Percentiles rank a stretch among this genome's conserved stretches.
phyloP scores from a whole-genome alignment of 495 filamentous ascomycete genomes.

The Pseudotulostoma volvatum region DNA sequence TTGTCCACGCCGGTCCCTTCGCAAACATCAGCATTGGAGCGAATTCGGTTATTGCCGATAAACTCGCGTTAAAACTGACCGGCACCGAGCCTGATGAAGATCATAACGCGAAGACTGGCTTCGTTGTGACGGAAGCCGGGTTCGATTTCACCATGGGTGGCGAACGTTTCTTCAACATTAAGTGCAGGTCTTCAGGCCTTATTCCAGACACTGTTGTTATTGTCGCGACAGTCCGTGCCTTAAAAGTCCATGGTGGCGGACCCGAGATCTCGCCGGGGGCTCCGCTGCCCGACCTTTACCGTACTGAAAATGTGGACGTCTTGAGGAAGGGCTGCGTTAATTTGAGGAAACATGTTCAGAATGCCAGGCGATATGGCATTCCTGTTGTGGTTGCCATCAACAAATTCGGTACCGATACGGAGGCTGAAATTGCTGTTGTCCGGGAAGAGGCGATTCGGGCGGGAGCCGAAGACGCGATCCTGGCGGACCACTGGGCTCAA shows the following conservation, averaged over 20 bases:
- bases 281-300: slow-evolving; percentile 67
- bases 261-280: slow-evolving; percentile 81
- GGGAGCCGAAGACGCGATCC: slow-evolving; percentile 83
- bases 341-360: slow-evolving; percentile 81
- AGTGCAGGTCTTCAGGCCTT: slow-evolving; percentile 87
- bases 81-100: slow-evolving; percentile 93
- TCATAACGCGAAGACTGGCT: slow-evolving; percentile 67
- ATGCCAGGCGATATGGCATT: slow-evolving; percentile 75
- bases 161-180: slow-evolving; percentile 99
- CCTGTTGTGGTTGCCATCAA: slow-evolving; percentile 98
- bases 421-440: slow-evolving; percentile 77
- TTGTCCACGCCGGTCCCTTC: slow-evolving; percentile 94
- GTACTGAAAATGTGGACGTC: slow-evolving; percentile 82
- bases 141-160: slow-evolving; percentile 99
- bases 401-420: slow-evolving; percentile 84
- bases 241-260: slow-evolving; percentile 94
- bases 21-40: slow-evolving; percentile 97
- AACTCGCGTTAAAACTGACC: slow-evolving; percentile 85
- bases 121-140: slow-evolving; percentile 93
- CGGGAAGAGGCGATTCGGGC: slow-evolving; percentile 82
- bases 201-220: slow-evolving; percentile 86
- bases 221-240: slow-evolving; percentile 83
- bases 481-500: slow-evolving; percentile 94
- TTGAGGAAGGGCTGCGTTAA: slow-evolving; percentile 84
- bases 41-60: slow-evolving; percentile 86